Evolutionary conservation across 805 yeast species (phyloP), one percentile per base, ranked within the genome.

Genomic region (Zygosaccharomyces siamensis): DNA sequence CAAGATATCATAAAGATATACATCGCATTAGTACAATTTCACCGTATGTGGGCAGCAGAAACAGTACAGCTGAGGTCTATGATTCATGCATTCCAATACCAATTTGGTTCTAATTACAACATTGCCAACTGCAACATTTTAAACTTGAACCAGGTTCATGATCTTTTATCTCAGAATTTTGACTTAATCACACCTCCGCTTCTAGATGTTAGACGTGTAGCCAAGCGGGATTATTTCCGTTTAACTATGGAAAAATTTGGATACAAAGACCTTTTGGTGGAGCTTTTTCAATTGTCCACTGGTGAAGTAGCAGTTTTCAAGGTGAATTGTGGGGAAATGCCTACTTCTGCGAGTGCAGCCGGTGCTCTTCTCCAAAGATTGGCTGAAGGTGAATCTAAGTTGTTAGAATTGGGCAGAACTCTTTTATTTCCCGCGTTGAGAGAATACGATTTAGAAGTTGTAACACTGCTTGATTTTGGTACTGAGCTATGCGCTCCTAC

Each of bases 261-360:
- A 4, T 49, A 48, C 30, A 44, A 56, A 5, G 50, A 54, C 21
- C 16, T 51, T 21, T 35, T 58, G 24, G 61, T 64, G 1, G 69
- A 66, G 43, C 35, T 63, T 3, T 46, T 55, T n/a, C 60, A 60
- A 38, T 54, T 64, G 23, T 24, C 45, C n/a, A 57, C 48, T 36
- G 64, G 63, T 3, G 59, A 55, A 27, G 21, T 64, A 30, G 66
- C 65, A 4, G 53, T 66, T 4, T 61, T 63, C 40, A 57, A 54
- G 36, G 54, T 63, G 5, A 57, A 56, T 39, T 51, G 60, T 6
- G 60, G 60, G 3, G 48, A 51, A 14, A 26, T 54, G 43, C 52
- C 62, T 20, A 33, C 35, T 23, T 12, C 33, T 1, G 39, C 47
- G 11, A 45, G 35, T 18, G 21, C 52, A 10, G 45, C 49, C 8